Evolutionary conservation across 805 yeast species (phyloP).

Genomic region (Kluyveromyces wickerhamii): DNA sequence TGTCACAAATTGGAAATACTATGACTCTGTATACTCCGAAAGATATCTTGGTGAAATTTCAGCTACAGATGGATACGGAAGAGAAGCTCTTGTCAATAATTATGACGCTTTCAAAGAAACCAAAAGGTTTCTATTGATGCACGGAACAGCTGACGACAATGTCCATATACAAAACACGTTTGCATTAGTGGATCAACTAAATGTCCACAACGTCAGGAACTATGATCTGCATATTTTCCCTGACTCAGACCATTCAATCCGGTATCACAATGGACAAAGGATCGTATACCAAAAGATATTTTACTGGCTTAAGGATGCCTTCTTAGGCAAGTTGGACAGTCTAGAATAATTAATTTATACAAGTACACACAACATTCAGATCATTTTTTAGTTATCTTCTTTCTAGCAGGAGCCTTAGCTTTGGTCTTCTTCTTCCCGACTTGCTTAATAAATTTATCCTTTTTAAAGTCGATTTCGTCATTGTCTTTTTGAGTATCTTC

Average conservation of each 20-base stretch:
- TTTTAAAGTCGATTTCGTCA: slow-evolving; percentile 27
- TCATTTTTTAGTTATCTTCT: slow-evolving; percentile 16
- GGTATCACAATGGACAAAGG: slow-evolving; percentile 67
- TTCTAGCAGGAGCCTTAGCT: slow-evolving; percentile 20
- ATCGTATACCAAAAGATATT: slow-evolving; percentile 65
- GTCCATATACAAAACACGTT: slow-evolving; percentile 70
- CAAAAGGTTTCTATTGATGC: slow-evolving; percentile 57
- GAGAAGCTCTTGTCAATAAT: slow-evolving; percentile 43
- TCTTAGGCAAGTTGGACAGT: slow-evolving; percentile 32
- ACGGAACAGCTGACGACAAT: slow-evolving; percentile 81
- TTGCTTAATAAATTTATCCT: slow-evolving; percentile 30
- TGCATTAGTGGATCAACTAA: slow-evolving; percentile 52
- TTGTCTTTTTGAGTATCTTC: slow-evolving; percentile 23
- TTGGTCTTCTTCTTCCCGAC: slow-evolving; percentile 23
- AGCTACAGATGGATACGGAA: slow-evolving; percentile 25
- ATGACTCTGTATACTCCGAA: slow-evolving; percentile 75
- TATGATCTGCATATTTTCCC: slow-evolving; percentile 88
- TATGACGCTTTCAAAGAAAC: slow-evolving; percentile 38
- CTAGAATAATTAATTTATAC: background rate
- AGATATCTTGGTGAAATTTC: slow-evolving; percentile 57
- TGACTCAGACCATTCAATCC: slow-evolving; percentile 83
- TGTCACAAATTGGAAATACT: slow-evolving; percentile 68
- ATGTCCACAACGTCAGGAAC: slow-evolving; percentile 47
- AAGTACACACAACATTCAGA: background rate
- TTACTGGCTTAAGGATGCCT: slow-evolving; percentile 61